Conservation (phyloP, 129 eudicot genomes). For the Pittosporum tobira region DNA sequence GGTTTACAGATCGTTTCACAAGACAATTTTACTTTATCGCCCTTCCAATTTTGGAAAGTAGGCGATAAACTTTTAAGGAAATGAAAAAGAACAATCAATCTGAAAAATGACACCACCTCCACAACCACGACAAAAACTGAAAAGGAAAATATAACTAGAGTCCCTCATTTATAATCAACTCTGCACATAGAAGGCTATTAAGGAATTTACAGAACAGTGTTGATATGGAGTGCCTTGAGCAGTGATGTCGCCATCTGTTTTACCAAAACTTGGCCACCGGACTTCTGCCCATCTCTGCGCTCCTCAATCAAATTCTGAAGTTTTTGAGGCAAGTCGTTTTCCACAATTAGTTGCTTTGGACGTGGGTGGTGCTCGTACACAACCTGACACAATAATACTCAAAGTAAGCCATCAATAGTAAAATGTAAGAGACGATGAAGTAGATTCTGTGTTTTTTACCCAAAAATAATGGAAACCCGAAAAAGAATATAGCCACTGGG, state of each 20-base stretch:
- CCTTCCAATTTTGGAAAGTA: not conserved
- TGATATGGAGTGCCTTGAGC: constrained; percentile 95
- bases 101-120: not conserved
- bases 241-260: constrained; percentile 98
- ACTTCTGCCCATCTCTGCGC: constrained; percentile 94
- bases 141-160: constrained; percentile 17
- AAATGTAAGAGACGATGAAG: not conserved
- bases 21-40: not conserved
- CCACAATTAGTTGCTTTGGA: constrained; percentile 94
- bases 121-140: not conserved
- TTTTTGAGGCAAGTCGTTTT: constrained; percentile 87
- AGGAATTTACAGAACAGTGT: constrained; percentile 68
- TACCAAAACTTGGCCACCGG: constrained; percentile 96
- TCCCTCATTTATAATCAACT: constrained; percentile 18
- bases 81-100: too few species aligned
- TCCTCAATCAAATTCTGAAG: constrained; percentile 92
- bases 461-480: too few species aligned
- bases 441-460: too few species aligned
- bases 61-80: not conserved
- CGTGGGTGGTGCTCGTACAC: constrained; percentile 99
- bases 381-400: constrained; percentile 44
- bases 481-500: too few species aligned
- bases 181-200: constrained; percentile 5
- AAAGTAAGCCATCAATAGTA: not conserved
- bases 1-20: too few species aligned